phyloP scores from a whole-genome alignment of 495 filamentous ascomycete genomes.

The Acidomyces sp. region DNA sequence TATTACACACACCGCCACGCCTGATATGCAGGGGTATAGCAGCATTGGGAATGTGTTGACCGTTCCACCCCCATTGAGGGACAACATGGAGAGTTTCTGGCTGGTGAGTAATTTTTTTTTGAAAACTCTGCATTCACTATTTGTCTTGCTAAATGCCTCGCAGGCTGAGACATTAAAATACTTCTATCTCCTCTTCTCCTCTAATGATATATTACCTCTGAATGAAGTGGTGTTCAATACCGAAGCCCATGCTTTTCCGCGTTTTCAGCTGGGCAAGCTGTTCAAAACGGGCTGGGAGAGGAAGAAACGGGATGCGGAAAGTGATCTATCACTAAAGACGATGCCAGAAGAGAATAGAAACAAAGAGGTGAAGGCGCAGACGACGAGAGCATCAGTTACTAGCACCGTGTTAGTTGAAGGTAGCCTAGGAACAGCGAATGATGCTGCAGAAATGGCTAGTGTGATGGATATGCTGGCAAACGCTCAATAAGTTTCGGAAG shows the following conservation, averaged over 20 bases:
- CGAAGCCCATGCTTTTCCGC: conserved; percentile 82
- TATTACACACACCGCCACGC: conserved; percentile 63
- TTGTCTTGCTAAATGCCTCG: neutral
- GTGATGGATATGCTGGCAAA: too few relatives aligned
- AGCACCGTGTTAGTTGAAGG: too few relatives aligned
- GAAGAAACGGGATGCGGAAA: conserved; percentile 39
- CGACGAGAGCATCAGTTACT: too few relatives aligned
- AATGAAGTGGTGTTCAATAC: conserved; percentile 87
- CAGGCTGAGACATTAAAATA: conserved; percentile 96
- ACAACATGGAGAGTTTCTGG: conserved; percentile 40
- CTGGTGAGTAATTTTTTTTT: conserved; percentile 43
- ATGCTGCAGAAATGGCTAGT: too few relatives aligned
- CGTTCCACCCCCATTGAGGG: conserved; percentile 24
- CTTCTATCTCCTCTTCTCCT: conserved; percentile 87
- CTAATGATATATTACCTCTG: conserved; percentile 67
- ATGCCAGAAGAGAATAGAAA: too few relatives aligned
- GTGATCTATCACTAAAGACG: too few relatives aligned
- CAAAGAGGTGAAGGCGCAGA: too few relatives aligned
- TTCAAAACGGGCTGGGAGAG: conserved; percentile 83
- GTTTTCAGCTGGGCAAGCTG: conserved; percentile 64
- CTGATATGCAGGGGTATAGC: conserved; percentile 61
- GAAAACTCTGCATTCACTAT: neutral
- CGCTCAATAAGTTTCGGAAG: too few relatives aligned
- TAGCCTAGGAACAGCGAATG: too few relatives aligned
- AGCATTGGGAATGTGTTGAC: conserved; percentile 59